Base-by-base conservation (phyloP, 1,139 yeast species). In the Casaregolazyma lundiana region DNA sequence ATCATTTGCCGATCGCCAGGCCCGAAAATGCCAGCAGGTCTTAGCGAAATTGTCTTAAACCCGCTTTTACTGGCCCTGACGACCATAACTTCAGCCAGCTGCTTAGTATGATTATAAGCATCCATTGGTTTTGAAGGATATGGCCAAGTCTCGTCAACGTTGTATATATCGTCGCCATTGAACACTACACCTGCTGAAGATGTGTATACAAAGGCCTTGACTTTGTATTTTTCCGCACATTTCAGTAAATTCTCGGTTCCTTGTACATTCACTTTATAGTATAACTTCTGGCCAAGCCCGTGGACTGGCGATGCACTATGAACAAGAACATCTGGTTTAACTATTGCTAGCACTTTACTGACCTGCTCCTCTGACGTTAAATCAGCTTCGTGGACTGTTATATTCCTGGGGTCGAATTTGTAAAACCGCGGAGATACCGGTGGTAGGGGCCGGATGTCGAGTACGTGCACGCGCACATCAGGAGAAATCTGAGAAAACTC, bases 1-100 rank as follows among this genome's bases (percentile, higher is more conserved):
- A 94, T 92, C 61, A 92, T 71, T 65, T 94, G 99, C 52, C 98
- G 79, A 66, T 94, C 98, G 39, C 98, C 98, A 4, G 98, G 98
- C 4, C 98, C 99, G 69, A 94, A 92, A 43, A 94, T 89, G 34
- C 98, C 99, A 0, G 98, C 97, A 1, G 98, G 98, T 54, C 99
- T 79, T 47, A 94, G 69, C 4, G 97, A 90, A 36, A 87, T 84
- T 0, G 98, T 92, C 50, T 86, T 77, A 6, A 75, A 74, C 8
- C 35, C 39, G 15, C 51, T 49, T 11, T 48, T 37, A 66, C 70
- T 55, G 72, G 95, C 86, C 34, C 75, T 69, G 62, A 90, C 72
- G 2, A 90, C 96, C 65, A 81, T 77, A 22, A 75, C 76, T 67
- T 94, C 99, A 0, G 97, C 99, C 50, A 76, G 75, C 9, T 96